A percentile compares a stretch with the other conserved stretches of the same genome.
phyloP scores from a whole-genome alignment of 2,329 filamentous ascomycete species.

The Scedosporium minutisporum region DNA sequence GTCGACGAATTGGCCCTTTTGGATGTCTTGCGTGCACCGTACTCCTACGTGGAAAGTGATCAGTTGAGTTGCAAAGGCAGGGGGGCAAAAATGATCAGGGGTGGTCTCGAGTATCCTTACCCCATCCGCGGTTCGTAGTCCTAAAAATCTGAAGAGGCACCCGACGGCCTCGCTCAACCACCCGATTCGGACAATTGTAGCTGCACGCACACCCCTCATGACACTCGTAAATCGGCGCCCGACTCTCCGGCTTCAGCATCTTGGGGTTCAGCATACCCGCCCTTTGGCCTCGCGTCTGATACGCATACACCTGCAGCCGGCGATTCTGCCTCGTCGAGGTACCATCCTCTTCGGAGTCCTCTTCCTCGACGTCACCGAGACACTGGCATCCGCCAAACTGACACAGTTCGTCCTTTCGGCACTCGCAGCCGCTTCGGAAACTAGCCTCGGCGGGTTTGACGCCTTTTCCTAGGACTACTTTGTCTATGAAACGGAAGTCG shows the following conservation, averaged over 20 bases:
- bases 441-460: constrained; percentile 50
- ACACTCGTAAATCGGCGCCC: constrained; percentile 67
- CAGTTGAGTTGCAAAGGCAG: not conserved
- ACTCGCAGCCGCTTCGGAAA: constrained; percentile 62
- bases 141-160: constrained; percentile 70
- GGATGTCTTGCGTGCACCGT: constrained; percentile 52
- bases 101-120: constrained; percentile 26
- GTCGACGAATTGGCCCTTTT: constrained; percentile 69
- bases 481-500: constrained; percentile 59
- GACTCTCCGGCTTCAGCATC: constrained; percentile 37
- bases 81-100: not conserved
- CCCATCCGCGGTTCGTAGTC: constrained; percentile 66
- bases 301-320: constrained; percentile 45
- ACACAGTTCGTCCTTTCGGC: constrained; percentile 51
- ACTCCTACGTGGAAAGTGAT: constrained; percentile 37
- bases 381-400: constrained; percentile 61
- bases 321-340: constrained; percentile 8
- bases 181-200: constrained; percentile 57
- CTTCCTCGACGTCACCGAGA: constrained; percentile 46
- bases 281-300: constrained; percentile 45
- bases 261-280: constrained; percentile 42
- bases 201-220: constrained; percentile 61
- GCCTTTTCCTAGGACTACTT: constrained; percentile 48
- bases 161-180: constrained; percentile 64
- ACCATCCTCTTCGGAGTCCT: constrained; percentile 18